phyloP scores from a whole-genome alignment of 2,329 filamentous ascomycete species.

The Fusarium solani-melongenae region DNA sequence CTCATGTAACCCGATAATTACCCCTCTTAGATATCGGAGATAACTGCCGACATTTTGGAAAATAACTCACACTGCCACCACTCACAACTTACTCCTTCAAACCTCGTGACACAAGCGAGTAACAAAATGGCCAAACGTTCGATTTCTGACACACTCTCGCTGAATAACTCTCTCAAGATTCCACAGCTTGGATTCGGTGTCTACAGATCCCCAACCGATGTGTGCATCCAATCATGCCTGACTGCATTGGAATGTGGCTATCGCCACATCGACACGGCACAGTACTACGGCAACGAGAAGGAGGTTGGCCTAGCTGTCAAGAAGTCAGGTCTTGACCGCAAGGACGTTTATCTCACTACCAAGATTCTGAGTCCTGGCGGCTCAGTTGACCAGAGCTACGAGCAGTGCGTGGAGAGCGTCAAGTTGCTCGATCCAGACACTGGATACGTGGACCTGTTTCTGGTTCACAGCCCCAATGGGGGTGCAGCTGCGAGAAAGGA shows the following conservation, averaged over 20 bases:
- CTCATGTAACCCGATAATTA: not conserved
- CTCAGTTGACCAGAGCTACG: slow-evolving; percentile 69
- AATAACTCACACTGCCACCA: not conserved
- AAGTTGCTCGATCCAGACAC: slow-evolving; percentile 64
- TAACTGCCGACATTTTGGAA: not conserved
- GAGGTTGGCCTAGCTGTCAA: slow-evolving; percentile 62
- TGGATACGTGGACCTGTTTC: slow-evolving; percentile 76
- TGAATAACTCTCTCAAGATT: slow-evolving; percentile 53
- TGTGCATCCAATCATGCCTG: slow-evolving; percentile 67
- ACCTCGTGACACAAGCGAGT: not conserved
- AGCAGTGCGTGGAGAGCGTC: slow-evolving; percentile 69
- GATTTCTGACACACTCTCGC: slow-evolving; percentile 31
- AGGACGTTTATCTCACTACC: slow-evolving; percentile 65
- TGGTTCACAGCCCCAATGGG: slow-evolving; percentile 72
- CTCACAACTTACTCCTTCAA: not conserved
- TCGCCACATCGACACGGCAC: slow-evolving; percentile 65
- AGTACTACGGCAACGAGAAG: slow-evolving; percentile 50
- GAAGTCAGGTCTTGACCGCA: slow-evolving; percentile 56
- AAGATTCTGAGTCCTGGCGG: slow-evolving; percentile 57
- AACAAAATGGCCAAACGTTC: slow-evolving; percentile 19
- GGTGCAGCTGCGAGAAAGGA: slow-evolving; percentile 66
- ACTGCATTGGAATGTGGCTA: slow-evolving; percentile 65
- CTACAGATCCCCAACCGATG: slow-evolving; percentile 65
- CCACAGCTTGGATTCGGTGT: slow-evolving; percentile 78
- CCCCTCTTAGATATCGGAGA: slow-evolving; percentile 17